Conservation (phyloP, 352 stramenopile species). For the Globisporangium nodosum region DNA sequence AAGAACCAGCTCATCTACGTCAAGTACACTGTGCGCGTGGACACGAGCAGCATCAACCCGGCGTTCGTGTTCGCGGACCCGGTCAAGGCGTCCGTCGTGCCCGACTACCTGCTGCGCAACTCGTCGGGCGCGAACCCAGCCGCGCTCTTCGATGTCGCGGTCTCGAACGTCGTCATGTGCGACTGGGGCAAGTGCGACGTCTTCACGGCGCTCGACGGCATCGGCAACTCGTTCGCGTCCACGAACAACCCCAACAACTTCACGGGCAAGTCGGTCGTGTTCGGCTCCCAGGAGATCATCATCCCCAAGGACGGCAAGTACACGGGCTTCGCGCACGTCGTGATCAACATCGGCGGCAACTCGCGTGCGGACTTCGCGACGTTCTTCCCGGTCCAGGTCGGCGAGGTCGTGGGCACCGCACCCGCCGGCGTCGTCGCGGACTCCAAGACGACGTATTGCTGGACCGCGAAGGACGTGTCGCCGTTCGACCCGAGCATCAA, state of each 20-base stretch:
- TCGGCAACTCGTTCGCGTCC: constrained; percentile 50
- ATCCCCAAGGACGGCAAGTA: constrained; percentile 77
- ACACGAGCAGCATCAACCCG: constrained; percentile 30
- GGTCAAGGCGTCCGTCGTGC: constrained; percentile 35
- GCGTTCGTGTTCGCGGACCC: constrained; percentile 55
- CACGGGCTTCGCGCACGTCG: constrained; percentile 66
- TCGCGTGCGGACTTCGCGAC: constrained; percentile 70
- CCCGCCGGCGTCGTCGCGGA: constrained; percentile 44
- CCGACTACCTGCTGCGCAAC: constrained; percentile 30
- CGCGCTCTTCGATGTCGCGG: constrained; percentile 45
- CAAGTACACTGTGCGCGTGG: constrained; percentile 60
- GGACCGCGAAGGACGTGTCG: constrained; percentile 43
- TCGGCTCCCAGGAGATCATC: constrained; percentile 58
- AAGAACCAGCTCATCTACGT: constrained; percentile 48
- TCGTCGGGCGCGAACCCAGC: constrained; percentile 22
- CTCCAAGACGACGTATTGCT: constrained; percentile 74
- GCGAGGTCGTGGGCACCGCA: constrained; percentile 46
- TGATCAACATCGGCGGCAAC: constrained; percentile 58
- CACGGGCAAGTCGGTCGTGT: constrained; percentile 36
- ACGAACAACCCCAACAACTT: constrained; percentile 76
- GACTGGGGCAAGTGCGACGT: constrained; percentile 70
- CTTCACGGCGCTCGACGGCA: constrained; percentile 42
- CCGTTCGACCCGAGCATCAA: constrained; percentile 55
- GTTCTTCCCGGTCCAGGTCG: constrained; percentile 75
- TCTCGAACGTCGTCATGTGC: constrained; percentile 73